Evolutionary conservation across 495 filamentous ascomycete species (phyloP).

Genomic region (Penicillium goetzii): DNA sequence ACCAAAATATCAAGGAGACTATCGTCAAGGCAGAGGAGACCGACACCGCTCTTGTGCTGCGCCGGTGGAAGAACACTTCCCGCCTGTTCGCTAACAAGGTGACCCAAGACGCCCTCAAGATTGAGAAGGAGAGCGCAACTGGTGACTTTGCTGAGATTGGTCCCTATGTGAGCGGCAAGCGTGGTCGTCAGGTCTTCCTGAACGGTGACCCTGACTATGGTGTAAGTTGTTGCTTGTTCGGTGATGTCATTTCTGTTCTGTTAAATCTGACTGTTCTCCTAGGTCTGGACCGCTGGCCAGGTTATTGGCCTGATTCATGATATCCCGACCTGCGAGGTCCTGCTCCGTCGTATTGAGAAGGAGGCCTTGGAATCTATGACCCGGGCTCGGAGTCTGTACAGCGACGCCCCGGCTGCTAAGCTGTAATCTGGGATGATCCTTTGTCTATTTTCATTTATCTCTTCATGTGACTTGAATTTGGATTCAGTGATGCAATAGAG

Average conservation of each 20-base stretch:
- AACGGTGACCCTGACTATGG: slow-evolving; percentile 91
- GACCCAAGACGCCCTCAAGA: slow-evolving; percentile 73
- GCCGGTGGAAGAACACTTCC: slow-evolving; percentile 92
- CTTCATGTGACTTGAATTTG: slow-evolving; percentile 14
- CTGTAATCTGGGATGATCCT: slow-evolving; percentile 31
- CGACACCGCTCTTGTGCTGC: slow-evolving; percentile 85
- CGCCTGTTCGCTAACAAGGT: slow-evolving; percentile 90
- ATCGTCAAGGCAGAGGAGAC: slow-evolving; percentile 89
- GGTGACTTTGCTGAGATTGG: slow-evolving; percentile 93
- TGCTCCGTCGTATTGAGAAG: slow-evolving; percentile 63
- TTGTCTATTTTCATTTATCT: background rate
- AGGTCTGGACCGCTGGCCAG: slow-evolving; percentile 75
- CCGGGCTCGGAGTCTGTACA: slow-evolving; percentile 44
- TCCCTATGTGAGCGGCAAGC: slow-evolving; percentile 87
- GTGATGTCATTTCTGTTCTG: background rate
- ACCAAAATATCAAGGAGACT: slow-evolving; percentile 88
- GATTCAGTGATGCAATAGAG: slow-evolving; percentile 19
- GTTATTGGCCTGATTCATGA: slow-evolving; percentile 73
- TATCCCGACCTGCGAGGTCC: slow-evolving; percentile 63
- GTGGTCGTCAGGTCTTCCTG: slow-evolving; percentile 86
- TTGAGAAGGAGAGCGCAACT: slow-evolving; percentile 81
- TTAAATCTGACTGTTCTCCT: slow-evolving; percentile 18
- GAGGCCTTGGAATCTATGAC: slow-evolving; percentile 61
- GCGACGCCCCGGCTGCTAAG: slow-evolving; percentile 43
- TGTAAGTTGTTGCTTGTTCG: slow-evolving; percentile 54